Conservation (phyloP, 2,329 filamentous ascomycete genomes). For the Alternaria angustiovoidea region DNA sequence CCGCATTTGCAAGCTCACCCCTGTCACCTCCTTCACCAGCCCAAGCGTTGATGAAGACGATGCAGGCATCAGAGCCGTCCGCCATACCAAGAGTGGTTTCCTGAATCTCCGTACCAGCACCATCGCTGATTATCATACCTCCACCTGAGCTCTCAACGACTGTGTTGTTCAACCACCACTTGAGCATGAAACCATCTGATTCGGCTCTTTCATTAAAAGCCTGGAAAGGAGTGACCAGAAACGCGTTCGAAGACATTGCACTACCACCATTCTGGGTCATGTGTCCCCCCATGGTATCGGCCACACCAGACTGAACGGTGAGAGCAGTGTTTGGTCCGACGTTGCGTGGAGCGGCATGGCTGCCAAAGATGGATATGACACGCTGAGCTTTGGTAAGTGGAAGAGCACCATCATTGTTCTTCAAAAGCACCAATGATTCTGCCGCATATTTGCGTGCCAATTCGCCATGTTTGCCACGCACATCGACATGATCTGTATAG, state of each 20-base stretch:
- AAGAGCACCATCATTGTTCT: slow-evolving; percentile 62
- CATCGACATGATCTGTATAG: too few species aligned
- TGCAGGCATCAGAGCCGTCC: not conserved
- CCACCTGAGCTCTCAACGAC: slow-evolving; percentile 9
- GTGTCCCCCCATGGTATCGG: slow-evolving; percentile 18
- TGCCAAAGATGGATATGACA: not conserved
- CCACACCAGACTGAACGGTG: slow-evolving; percentile 16
- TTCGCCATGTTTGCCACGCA: slow-evolving; percentile 15
- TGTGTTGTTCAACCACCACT: slow-evolving; percentile 23
- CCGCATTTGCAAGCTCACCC: not conserved
- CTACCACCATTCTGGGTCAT: slow-evolving; percentile 18
- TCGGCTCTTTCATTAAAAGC: slow-evolving; percentile 5
- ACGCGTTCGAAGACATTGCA: not conserved
- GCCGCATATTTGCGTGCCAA: slow-evolving; percentile 27
- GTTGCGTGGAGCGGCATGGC: slow-evolving; percentile 9
- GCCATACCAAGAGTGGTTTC: slow-evolving; percentile 18
- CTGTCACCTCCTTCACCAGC: not conserved
- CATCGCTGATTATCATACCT: slow-evolving; percentile 15
- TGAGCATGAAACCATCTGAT: slow-evolving; percentile 18
- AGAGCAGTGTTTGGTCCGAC: slow-evolving; percentile 13
- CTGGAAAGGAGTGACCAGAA: not conserved
- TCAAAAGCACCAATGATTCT: slow-evolving; percentile 43
- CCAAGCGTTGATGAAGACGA: not conserved
- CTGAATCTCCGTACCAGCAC: slow-evolving; percentile 13
- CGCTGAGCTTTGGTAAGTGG: slow-evolving; percentile 53